Conservation (phyloP, 306 rosid species). For the Cicer arietinum region DNA sequence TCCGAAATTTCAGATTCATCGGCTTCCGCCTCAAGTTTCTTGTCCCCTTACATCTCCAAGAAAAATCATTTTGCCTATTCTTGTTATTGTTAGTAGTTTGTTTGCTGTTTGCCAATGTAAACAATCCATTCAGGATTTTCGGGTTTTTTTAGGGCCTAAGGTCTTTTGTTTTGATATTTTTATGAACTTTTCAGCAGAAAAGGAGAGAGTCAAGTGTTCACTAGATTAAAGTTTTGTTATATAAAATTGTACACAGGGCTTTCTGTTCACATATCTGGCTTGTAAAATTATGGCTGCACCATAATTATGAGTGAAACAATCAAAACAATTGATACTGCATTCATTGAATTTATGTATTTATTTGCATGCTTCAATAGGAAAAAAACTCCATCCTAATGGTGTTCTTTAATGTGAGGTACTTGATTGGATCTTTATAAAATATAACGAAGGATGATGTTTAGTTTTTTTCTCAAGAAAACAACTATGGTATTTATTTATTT, state of each 20-base stretch:
- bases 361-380: neutral
- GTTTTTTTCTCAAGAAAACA: no score
- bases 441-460: neutral
- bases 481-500: neutral
- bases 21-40: conserved; percentile 71
- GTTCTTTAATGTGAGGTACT: neutral
- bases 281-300: conserved; percentile 41
- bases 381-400: neutral
- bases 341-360: conserved; percentile 1
- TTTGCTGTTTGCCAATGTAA: conserved; percentile 39
- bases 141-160: conserved; percentile 48
- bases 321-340: conserved; percentile 21
- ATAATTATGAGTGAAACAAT: conserved; percentile 34
- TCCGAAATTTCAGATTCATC: conserved; percentile 65
- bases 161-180: conserved; percentile 32
- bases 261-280: conserved; percentile 41
- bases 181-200: conserved; percentile 36
- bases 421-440: neutral
- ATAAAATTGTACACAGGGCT: conserved; percentile 45
- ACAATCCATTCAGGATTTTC: conserved; percentile 40
- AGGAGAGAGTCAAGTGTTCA: conserved; percentile 33
- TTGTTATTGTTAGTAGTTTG: conserved; percentile 76
- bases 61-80: conserved; percentile 97
- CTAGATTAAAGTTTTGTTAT: conserved; percentile 32
- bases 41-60: conserved; percentile 79